Evolutionary conservation across 75 land plant genomes (phyloP), one percentile per base, ranked within the genome.

Genomic region (Cupressus sempervirens): DNA sequence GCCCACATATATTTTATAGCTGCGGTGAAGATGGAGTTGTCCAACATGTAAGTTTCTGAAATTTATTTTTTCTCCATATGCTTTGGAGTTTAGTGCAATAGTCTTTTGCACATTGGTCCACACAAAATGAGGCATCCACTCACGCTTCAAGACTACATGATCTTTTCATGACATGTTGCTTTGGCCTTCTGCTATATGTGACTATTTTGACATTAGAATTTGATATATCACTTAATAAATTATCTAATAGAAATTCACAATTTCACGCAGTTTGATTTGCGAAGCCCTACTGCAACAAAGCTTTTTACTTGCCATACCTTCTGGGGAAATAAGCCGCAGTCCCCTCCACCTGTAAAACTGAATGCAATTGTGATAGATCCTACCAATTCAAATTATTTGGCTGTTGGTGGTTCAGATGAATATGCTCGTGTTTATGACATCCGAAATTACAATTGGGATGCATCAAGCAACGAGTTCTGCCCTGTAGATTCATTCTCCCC

Each of bases 1-100:
- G 98, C 80, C 89, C 97, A 4, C 88, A 94, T 72, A 90, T 85
- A 52, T 93, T 96, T 84, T 95, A 91, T 80, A 94, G 94, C 85
- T 94, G 96, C 83, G 98, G 96, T 30, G 98, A 96, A 83, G 98
- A 96, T 90, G 98, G 98, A 5, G 82, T 93, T 50, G 94, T 96
- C 18, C 93, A 92, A 45, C 98, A 92, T 84, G 98, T 96, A 82
- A 41, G 92, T 88, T 58, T n/a, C 14, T 29, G 26, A 52, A 53
- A 76, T 53, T 54, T 80, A 5, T 45, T 82, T 52, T 82, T 38
- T 75, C 29, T 62, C 84, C 32, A n/a, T 18, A n/a, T 12, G 67
- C n/a, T 30, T 82, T 48, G n/a, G 18, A 82, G 14, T 40, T 35
- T 70, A 35, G 35, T 83, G 83, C 29, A 83, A 76, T 29, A 68